These are phyloP conservation scores for Plantago coronopus DNA, from an alignment of 305 asterid species.

Conservation along the genomic window DNA sequence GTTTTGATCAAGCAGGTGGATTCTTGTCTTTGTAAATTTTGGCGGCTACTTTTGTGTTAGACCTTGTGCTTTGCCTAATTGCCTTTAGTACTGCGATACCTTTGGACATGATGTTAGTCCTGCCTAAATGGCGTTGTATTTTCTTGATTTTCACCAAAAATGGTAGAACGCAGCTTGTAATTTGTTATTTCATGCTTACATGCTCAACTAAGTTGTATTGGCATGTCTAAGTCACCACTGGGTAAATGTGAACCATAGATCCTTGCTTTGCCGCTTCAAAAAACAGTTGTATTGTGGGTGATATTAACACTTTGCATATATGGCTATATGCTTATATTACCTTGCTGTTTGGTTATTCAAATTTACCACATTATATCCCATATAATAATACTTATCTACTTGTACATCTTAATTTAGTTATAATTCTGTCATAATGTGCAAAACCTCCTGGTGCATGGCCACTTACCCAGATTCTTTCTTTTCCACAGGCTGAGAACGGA, in stretches of 20 bases:
- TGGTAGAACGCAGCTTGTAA: background rate
- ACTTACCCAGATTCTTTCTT: slow-evolving; percentile 18
- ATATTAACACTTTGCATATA: background rate
- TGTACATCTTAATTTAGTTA: slow-evolving; percentile 1
- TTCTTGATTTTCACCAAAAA: background rate
- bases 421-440: slow-evolving; percentile 17
- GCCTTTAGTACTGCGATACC: background rate
- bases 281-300: background rate
- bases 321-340: too few species aligned
- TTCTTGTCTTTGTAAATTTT: too few species aligned
- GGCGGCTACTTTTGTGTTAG: background rate
- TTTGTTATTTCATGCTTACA: background rate
- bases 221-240: too few species aligned
- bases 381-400: background rate
- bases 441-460: slow-evolving; percentile 25
- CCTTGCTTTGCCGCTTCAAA: too few species aligned
- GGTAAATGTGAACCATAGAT: too few species aligned
- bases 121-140: background rate
- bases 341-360: background rate
- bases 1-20: background rate
- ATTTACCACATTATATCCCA: background rate
- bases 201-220: background rate
- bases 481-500: slow-evolving; percentile 57
- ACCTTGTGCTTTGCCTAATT: background rate
- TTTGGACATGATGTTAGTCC: background rate